phyloP scores from a whole-genome alignment of 768 basidiomycete species.

The Mycena leptocephala region DNA sequence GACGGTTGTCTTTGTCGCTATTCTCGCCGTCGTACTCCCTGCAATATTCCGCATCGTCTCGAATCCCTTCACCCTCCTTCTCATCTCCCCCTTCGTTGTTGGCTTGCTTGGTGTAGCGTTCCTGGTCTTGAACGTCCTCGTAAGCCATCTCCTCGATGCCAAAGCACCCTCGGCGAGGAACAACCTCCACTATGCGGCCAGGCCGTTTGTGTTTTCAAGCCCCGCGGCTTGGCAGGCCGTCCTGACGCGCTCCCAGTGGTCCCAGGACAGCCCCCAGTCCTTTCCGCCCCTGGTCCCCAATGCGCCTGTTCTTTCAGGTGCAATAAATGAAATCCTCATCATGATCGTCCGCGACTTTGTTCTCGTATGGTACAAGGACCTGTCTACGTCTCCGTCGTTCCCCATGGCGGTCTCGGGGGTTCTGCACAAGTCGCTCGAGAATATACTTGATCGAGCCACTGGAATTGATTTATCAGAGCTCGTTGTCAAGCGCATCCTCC shows the following conservation, averaged over 20 bases:
- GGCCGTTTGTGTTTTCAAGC: conserved; percentile 89
- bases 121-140: conserved; percentile 67
- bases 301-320: conserved; percentile 76
- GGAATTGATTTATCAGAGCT: conserved; percentile 82
- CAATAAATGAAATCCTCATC: conserved; percentile 85
- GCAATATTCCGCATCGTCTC: conserved; percentile 69
- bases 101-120: conserved; percentile 65
- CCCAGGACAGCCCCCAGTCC: conserved; percentile 78
- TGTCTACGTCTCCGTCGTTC: conserved; percentile 92
- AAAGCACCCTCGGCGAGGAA: conserved; percentile 50
- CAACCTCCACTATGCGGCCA: conserved; percentile 70
- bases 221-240: conserved; percentile 97
- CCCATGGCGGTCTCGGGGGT: conserved; percentile 87
- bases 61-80: conserved; percentile 75
- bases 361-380: conserved; percentile 87
- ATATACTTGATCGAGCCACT: conserved; percentile 70
- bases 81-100: conserved; percentile 76
- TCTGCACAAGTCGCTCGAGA: conserved; percentile 76
- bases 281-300: conserved; percentile 78
- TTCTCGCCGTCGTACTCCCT: conserved; percentile 74
- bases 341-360: conserved; percentile 92
- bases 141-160: conserved; percentile 74
- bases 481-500: conserved; percentile 87
- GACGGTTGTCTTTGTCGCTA: conserved; percentile 70
- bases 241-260: conserved; percentile 92